These are phyloP conservation scores for Astraeus odoratus DNA, from an alignment of 768 basidiomycete species.

Conservation along the genomic window DNA sequence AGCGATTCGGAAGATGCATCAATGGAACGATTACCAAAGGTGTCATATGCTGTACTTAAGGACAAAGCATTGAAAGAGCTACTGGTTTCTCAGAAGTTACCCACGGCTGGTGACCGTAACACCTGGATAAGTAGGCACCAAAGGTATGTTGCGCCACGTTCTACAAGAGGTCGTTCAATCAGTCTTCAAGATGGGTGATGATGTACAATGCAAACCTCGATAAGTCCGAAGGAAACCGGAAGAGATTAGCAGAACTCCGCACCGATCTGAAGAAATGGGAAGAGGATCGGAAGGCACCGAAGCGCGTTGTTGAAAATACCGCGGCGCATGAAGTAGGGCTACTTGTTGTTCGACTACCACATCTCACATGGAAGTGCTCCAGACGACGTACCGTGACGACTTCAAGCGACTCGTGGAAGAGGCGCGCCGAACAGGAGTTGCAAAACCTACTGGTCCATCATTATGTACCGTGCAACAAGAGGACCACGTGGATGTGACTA, in stretches of 20 bases:
- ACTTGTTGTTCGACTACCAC: background rate
- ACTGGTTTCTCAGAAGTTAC: constrained; percentile 43
- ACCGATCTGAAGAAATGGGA: constrained; percentile 56
- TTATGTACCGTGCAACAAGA: background rate
- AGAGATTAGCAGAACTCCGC: constrained; percentile 39
- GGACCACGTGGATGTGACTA: constrained; percentile 16
- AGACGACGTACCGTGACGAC: constrained; percentile 23
- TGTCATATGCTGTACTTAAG: constrained; percentile 57
- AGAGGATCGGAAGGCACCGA: constrained; percentile 35
- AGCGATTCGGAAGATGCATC: constrained; percentile 28
- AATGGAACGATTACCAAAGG: constrained; percentile 49
- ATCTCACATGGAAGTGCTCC: background rate
- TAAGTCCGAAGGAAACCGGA: constrained; percentile 38
- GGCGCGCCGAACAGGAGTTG: constrained; percentile 26
- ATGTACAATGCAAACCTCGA: constrained; percentile 69
- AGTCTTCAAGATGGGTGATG: constrained; percentile 52
- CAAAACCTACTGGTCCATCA: constrained; percentile 1
- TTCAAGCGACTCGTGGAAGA: constrained; percentile 30
- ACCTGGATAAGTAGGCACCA: constrained; percentile 52
- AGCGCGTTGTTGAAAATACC: constrained; percentile 30
- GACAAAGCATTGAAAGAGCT: constrained; percentile 54
- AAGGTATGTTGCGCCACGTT: constrained; percentile 33
- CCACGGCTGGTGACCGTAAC: constrained; percentile 45
- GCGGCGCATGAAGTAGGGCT: constrained; percentile 33
- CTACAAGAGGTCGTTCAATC: background rate